These are phyloP conservation scores for Sungouiozyma ichnusensis DNA, from an alignment of 805 yeast genomes.

Conservation along the genomic window DNA sequence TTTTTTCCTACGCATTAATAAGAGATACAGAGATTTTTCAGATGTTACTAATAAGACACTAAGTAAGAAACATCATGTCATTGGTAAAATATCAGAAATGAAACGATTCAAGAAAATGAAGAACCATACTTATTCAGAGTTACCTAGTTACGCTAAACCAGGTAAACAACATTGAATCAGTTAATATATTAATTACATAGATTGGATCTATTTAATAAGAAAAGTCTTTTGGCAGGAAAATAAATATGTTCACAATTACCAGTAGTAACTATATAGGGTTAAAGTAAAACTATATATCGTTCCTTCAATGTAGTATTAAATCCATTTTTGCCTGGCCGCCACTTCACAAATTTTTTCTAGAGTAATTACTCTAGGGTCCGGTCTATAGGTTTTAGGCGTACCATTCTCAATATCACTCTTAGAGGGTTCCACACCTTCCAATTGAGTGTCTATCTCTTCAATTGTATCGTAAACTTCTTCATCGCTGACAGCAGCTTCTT, in stretches of 20 bases:
- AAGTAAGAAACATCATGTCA: slow-evolving; percentile 29
- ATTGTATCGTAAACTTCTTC: slow-evolving; percentile 9
- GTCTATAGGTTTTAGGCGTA: slow-evolving; percentile 13
- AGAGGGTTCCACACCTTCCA: slow-evolving; percentile 3
- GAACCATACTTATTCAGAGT: slow-evolving; percentile 32
- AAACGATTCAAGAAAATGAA: slow-evolving; percentile 24
- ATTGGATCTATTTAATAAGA: not conserved
- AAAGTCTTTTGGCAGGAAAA: not conserved
- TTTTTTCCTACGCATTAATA: slow-evolving; percentile 47
- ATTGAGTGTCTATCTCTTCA: slow-evolving; percentile 6
- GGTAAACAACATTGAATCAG: slow-evolving; percentile 17
- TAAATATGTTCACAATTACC: not conserved
- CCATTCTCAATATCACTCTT: not conserved
- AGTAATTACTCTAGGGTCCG: slow-evolving; percentile 29
- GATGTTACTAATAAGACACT: slow-evolving; percentile 30
- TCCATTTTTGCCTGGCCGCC: slow-evolving; percentile 30
- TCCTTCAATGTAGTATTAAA: slow-evolving; percentile 6
- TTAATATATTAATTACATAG: not conserved
- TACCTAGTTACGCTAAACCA: slow-evolving; percentile 30
- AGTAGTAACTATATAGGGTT: not conserved
- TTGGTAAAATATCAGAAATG: slow-evolving; percentile 32
- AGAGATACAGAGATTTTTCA: slow-evolving; percentile 44
- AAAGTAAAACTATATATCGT: not conserved
- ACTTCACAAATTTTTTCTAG: slow-evolving; percentile 29
- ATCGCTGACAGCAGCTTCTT: slow-evolving; percentile 24